These are phyloP conservation scores for Calamus simplicifolius DNA, from an alignment of 176 grass and related monocot genomes.

Conservation along the genomic window DNA sequence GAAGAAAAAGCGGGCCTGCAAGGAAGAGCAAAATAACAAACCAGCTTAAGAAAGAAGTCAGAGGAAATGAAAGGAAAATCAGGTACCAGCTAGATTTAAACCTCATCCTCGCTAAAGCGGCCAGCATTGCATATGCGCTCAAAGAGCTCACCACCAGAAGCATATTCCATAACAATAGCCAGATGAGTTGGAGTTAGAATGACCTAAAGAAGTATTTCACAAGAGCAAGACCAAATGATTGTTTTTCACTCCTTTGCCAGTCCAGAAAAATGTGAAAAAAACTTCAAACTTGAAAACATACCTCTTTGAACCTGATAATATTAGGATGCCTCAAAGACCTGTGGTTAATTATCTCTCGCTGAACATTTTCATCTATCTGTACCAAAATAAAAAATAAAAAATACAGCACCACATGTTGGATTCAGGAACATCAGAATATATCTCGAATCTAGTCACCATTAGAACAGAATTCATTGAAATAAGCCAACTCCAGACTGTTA, in stretches of 20 bases:
- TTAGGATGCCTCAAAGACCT: slow-evolving; percentile 95
- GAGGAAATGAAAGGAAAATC: not conserved
- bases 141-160: slow-evolving; percentile 92
- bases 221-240: not conserved
- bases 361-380: slow-evolving; percentile 99
- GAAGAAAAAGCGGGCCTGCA: slow-evolving; percentile 93
- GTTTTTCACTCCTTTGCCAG: not conserved
- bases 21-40: not conserved
- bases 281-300: slow-evolving; percentile 16
- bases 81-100: slow-evolving; percentile 19
- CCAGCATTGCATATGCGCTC: slow-evolving; percentile 90
- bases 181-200: slow-evolving; percentile 99
- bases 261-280: slow-evolving; percentile 1
- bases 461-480: no score
- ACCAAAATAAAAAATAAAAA: not conserved
- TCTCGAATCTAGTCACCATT: no score
- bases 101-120: slow-evolving; percentile 94
- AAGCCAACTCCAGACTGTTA: no score
- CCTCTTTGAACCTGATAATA: slow-evolving; percentile 99
- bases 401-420: no score
- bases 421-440: no score
- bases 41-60: not conserved
- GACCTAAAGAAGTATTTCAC: slow-evolving; percentile 34
- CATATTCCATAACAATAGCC: slow-evolving; percentile 99
- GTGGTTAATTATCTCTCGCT: slow-evolving; percentile 98